A percentile compares a stretch with the other conserved stretches of the same genome.
Evolutionary conservation across 2,329 filamentous ascomycete species (phyloP).

Genomic region (Neonectria faginata): DNA sequence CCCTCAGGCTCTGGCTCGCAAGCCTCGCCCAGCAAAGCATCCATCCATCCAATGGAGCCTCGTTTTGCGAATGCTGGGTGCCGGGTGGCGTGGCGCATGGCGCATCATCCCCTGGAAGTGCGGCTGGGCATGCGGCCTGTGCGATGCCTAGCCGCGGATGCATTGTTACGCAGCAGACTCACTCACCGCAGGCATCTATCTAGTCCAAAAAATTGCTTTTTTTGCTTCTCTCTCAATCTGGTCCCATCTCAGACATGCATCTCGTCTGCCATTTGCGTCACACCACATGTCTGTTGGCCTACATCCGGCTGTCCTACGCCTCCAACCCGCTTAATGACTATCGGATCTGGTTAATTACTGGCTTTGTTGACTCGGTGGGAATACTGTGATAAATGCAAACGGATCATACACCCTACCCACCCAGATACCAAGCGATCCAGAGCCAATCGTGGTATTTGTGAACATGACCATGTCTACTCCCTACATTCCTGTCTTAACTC

Average conservation of each 20-base stretch:
- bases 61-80: background rate
- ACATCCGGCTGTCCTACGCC: constrained; percentile 14
- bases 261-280: constrained; percentile 25
- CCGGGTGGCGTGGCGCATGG: constrained; percentile 17
- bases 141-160: constrained; percentile 1
- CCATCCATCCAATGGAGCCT: background rate
- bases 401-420: background rate
- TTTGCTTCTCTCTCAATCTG: constrained; percentile 5
- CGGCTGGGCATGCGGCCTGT: constrained; percentile 19
- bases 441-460: background rate
- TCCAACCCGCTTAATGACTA: background rate
- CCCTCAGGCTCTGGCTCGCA: constrained; percentile 1
- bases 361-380: background rate
- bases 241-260: constrained; percentile 18
- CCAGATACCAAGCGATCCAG: background rate
- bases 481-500: background rate
- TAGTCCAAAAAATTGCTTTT: background rate
- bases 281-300: constrained; percentile 7
- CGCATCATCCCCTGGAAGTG: constrained; percentile 15
- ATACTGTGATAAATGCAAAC: background rate
- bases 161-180: background rate
- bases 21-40: constrained; percentile 2
- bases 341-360: background rate
- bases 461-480: background rate
- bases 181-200: background rate